Percentiles rank a stretch among this genome's conserved stretches.
These are phyloP conservation scores for Ustilago esculenta DNA, from an alignment of 1,284 basidiomycete species.

Conservation along the genomic window DNA sequence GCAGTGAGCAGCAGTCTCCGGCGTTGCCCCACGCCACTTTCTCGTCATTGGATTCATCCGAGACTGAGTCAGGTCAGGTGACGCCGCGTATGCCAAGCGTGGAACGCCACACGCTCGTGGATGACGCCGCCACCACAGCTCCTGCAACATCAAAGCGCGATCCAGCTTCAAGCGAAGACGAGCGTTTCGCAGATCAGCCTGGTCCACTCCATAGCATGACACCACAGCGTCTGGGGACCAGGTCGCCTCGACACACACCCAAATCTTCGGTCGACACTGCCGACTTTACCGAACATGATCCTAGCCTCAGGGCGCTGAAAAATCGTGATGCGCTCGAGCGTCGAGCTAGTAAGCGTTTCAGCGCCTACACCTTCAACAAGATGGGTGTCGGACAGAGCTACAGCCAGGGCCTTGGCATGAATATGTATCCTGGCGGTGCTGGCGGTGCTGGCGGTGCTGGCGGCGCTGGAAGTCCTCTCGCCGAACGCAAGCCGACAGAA, in stretches of 20 bases:
- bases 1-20: conserved; percentile 17
- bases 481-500: conserved; percentile 34
- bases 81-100: conserved; percentile 33
- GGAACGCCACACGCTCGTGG: conserved; percentile 41
- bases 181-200: conserved; percentile 17
- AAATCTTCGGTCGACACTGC: conserved; percentile 35
- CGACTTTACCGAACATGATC: conserved; percentile 76
- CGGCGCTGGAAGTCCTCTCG: conserved; percentile 35
- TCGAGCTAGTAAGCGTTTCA: conserved; percentile 94
- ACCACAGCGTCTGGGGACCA: conserved; percentile 34
- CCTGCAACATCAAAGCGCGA: neutral
- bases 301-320: conserved; percentile 86
- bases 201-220: conserved; percentile 20
- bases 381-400: conserved; percentile 73
- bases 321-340: conserved; percentile 86
- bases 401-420: conserved; percentile 41
- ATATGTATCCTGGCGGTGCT: conserved; percentile 28
- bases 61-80: conserved; percentile 24
- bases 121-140: conserved; percentile 3
- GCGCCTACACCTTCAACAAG: conserved; percentile 92
- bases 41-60: conserved; percentile 17
- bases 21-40: conserved; percentile 15
- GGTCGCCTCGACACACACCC: conserved; percentile 33
- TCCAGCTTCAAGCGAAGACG: conserved; percentile 16
- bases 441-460: conserved; percentile 9